These are phyloP conservation scores for Aphanomyces cochlioides DNA, from an alignment of 352 stramenopile species.

Conservation along the genomic window DNA sequence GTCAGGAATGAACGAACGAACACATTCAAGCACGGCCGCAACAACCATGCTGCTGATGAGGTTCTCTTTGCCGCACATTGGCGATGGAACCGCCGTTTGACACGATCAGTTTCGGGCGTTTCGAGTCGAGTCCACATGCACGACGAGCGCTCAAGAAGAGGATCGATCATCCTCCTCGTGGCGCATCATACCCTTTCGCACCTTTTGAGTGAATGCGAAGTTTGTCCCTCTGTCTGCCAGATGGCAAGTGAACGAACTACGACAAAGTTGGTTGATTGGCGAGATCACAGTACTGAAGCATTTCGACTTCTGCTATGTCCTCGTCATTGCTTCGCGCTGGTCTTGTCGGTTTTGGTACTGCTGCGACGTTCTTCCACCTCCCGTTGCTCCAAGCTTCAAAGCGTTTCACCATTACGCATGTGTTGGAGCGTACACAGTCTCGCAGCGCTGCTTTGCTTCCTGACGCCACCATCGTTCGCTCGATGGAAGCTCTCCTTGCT, in stretches of 20 bases:
- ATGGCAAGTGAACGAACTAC: too few relatives aligned
- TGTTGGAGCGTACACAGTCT: conserved; percentile 64
- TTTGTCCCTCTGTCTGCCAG: too few relatives aligned
- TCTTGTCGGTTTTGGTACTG: conserved; percentile 67
- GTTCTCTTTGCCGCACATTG: conserved; percentile 15
- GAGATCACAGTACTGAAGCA: conserved; percentile 37
- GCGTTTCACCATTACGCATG: conserved; percentile 66
- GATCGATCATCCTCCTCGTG: neutral
- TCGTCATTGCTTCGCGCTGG: conserved; percentile 31
- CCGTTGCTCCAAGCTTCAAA: conserved; percentile 58
- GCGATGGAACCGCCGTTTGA: too few relatives aligned
- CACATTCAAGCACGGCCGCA: conserved; percentile 4
- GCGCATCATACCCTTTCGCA: too few relatives aligned
- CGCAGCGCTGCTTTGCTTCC: conserved; percentile 53
- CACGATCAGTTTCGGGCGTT: too few relatives aligned
- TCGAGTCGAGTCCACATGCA: too few relatives aligned
- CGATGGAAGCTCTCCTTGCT: conserved; percentile 63
- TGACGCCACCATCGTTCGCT: conserved; percentile 55
- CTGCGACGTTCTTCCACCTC: conserved; percentile 69
- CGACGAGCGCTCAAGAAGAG: conserved; percentile 47
- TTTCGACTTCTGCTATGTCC: neutral
- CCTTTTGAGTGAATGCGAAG: too few relatives aligned
- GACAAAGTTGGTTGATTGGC: conserved; percentile 64
- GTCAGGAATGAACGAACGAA: neutral
- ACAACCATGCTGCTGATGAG: conserved; percentile 4